phyloP scores from a whole-genome alignment of 371 early-diverging fungal genomes.

The Syncephalastrum sp. region DNA sequence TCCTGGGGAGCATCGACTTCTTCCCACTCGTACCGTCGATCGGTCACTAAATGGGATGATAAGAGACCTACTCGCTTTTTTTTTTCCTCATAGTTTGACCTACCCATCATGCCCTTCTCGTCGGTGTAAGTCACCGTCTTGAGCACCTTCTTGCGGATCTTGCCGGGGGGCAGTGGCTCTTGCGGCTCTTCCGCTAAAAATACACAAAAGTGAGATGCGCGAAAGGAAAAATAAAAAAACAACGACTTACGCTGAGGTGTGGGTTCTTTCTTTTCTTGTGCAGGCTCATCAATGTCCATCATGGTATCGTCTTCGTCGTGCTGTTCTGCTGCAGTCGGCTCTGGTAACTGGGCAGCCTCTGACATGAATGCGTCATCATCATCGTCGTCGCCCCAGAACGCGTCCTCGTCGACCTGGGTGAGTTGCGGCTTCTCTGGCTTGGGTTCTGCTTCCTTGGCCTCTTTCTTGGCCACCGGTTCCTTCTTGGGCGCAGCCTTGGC shows the following conservation, averaged over 20 bases:
- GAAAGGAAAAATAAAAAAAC: no score
- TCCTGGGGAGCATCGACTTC: no score
- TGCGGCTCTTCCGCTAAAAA: slow-evolving; percentile 1
- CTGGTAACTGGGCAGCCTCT: slow-evolving; percentile 6
- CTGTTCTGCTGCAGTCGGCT: slow-evolving; percentile 9
- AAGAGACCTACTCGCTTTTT: no score
- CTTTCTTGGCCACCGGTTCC: no score
- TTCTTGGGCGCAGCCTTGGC: no score
- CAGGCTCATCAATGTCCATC: slow-evolving; percentile 23
- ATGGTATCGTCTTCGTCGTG: slow-evolving; percentile 25
- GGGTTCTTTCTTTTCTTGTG: background rate
- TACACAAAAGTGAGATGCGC: background rate
- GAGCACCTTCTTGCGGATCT: slow-evolving; percentile 35
- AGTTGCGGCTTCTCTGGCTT: no score
- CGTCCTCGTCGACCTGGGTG: slow-evolving; percentile 24
- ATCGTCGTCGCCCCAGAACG: slow-evolving; percentile 17
- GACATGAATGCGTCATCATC: slow-evolving; percentile 23
- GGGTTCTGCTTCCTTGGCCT: no score
- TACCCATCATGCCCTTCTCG: slow-evolving; percentile 52
- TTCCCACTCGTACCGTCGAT: no score
- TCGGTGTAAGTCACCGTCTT: slow-evolving; percentile 46
- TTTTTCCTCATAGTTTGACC: no score
- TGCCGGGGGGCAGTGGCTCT: slow-evolving; percentile 13
- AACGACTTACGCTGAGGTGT: background rate
- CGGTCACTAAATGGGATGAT: no score